Base-by-base conservation (phyloP, 148 eudicot genomes). In the Nepenthes mirabilis region DNA sequence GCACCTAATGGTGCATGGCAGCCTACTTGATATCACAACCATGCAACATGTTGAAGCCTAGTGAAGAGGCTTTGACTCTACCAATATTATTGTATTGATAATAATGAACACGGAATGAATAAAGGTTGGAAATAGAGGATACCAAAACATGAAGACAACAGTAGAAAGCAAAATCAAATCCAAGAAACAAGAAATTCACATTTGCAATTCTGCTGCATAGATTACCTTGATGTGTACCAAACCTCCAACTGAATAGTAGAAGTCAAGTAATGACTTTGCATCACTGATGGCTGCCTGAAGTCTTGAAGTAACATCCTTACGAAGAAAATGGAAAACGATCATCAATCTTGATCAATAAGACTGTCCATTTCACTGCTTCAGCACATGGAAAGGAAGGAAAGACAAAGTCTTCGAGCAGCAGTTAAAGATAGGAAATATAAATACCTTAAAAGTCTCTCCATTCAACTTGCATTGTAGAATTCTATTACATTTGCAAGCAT, bases 181-280 rank as follows among this genome's bases (percentile, higher is more conserved):
- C 45, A 3, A 3, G 45, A 40, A 40, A 40, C 45, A 40, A 40
- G 45, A 40, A 40, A 40, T 3, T 40, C 45, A 40, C 8, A 40
- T 4, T 8, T 3, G 45, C 45, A 3, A 8, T 40, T 8, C 45
- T 52, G 13, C 14, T 33, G 51, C 33, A 23, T 9, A 33, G 43
- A 9, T 72, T 82, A 88, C 99, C 99, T 93, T 86, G 34, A 88
- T 78, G 57, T 69, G 69, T 34, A 45, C 55, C 81, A 93, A 77
- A 69, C 95, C 71, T 79, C 91, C 99, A 47, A 88, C 47, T 34
- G 91, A 64, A 58, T 80, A 77, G 73, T 88, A 86, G 74, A 73
- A 84, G 51, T 88, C 95, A 47, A 79, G 73, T 75, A 93, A 73
- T 61, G 91, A 71, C 67, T 63, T 79, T 43, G 89, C 82, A 50